A percentile compares a stretch with the other conserved stretches of the same genome.
Evolutionary conservation across 2,329 filamentous ascomycete genomes (phyloP).

Genomic region (Chalaropsis thielavioides): DNA sequence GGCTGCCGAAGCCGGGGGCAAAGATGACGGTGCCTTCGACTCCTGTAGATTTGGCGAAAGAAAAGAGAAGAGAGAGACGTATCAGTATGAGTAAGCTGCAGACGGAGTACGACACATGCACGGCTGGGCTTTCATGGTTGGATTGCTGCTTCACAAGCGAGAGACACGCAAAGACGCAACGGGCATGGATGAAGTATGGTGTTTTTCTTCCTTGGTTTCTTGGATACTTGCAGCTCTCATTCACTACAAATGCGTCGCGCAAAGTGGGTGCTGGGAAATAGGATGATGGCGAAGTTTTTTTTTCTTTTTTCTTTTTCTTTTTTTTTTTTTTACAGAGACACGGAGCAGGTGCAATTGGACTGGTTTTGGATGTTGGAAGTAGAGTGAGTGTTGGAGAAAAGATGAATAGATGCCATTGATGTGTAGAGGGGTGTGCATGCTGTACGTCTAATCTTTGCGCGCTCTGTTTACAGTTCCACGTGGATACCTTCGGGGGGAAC

Average conservation of each 20-base stretch:
- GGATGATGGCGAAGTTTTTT: neutral
- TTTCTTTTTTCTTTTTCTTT: too few species aligned
- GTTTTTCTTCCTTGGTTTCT: neutral
- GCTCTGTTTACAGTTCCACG: constrained; percentile 57
- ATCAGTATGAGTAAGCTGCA: constrained; percentile 17
- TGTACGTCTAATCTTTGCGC: constrained; percentile 2
- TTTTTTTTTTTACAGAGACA: neutral
- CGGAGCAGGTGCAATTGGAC: neutral
- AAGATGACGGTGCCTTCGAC: constrained; percentile 16
- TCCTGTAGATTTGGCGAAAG: constrained; percentile 7
- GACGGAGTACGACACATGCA: neutral
- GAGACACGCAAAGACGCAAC: constrained; percentile 9
- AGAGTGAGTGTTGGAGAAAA: neutral
- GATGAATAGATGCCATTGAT: neutral
- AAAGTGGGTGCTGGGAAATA: neutral
- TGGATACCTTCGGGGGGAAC: constrained; percentile 87
- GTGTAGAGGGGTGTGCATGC: neutral
- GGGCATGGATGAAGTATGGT: neutral
- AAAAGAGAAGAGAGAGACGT: neutral
- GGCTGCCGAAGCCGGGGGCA: constrained; percentile 12
- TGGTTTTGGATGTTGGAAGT: neutral
- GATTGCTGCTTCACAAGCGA: neutral
- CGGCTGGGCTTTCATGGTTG: neutral
- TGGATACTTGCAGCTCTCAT: neutral
- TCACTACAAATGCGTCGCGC: constrained; percentile 5